phyloP scores from a whole-genome alignment of 1,284 basidiomycete genomes.

The Prillingera fragicola region DNA sequence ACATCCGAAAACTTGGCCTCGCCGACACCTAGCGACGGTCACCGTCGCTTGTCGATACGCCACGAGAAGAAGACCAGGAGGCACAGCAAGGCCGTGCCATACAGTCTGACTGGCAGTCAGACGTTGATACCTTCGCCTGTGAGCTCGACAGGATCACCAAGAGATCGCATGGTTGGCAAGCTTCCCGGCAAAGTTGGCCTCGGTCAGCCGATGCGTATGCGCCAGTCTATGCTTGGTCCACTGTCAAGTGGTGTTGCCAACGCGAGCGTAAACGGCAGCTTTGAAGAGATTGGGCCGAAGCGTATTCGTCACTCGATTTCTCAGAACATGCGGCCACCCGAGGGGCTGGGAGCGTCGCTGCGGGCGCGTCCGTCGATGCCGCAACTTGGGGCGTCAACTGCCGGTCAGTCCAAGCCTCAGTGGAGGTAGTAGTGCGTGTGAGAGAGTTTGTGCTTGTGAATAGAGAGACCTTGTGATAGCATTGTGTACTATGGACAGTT shows the following conservation, averaged over 20 bases:
- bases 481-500: too few relatives aligned
- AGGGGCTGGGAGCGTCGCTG: not conserved
- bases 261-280: not conserved
- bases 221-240: not conserved
- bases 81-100: constrained; percentile 14
- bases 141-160: too few relatives aligned
- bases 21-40: constrained; percentile 1
- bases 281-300: not conserved
- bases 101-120: constrained; percentile 8
- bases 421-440: not conserved
- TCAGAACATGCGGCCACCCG: not conserved
- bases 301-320: constrained; percentile 2
- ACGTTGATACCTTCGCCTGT: constrained; percentile 10
- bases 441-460: too few relatives aligned
- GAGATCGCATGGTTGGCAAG: too few relatives aligned
- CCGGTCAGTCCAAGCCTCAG: not conserved
- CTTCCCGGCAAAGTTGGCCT: not conserved
- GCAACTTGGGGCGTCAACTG: not conserved
- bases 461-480: too few relatives aligned
- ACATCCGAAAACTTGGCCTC: not conserved
- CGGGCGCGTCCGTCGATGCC: constrained; percentile 30
- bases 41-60: constrained; percentile 8
- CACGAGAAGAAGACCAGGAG: constrained; percentile 9
- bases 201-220: not conserved
- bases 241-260: not conserved